A percentile compares a stretch with the other conserved stretches of the same genome.
Evolutionary conservation across 2,329 filamentous ascomycete genomes (phyloP).

Genomic region (Metarhizium album): DNA sequence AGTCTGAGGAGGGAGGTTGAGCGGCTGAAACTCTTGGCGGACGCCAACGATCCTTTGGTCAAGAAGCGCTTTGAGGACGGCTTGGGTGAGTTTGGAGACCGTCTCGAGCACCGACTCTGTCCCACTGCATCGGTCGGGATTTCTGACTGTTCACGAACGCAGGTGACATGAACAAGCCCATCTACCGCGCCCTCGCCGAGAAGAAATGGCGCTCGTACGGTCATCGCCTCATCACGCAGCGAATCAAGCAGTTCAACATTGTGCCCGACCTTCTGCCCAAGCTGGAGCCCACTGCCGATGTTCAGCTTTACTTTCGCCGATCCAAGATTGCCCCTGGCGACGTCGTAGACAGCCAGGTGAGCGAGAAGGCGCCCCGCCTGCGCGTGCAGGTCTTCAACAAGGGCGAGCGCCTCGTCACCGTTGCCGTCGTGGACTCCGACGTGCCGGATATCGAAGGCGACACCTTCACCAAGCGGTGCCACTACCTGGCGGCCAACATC

Average conservation of each 20-base stretch:
- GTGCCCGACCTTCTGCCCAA: constrained; percentile 79
- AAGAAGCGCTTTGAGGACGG: constrained; percentile 94
- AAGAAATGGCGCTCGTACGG: constrained; percentile 80
- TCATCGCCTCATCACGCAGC: constrained; percentile 68
- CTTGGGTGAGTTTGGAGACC: constrained; percentile 45
- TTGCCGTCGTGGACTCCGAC: constrained; percentile 83
- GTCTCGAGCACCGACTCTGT: too few species aligned
- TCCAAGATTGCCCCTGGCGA: constrained; percentile 64
- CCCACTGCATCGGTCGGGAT: too few species aligned
- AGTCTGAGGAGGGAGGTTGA: constrained; percentile 66
- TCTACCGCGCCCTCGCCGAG: constrained; percentile 85
- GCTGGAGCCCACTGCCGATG: constrained; percentile 67
- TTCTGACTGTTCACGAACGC: constrained; percentile 1
- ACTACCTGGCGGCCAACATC: constrained; percentile 69
- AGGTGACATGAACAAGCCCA: constrained; percentile 94
- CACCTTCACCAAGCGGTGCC: constrained; percentile 68
- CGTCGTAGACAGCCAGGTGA: constrained; percentile 63
- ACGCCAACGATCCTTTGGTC: constrained; percentile 89
- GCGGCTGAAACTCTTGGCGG: constrained; percentile 74
- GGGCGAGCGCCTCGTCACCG: constrained; percentile 70
- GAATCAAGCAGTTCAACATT: constrained; percentile 76
- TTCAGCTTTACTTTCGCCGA: constrained; percentile 69
- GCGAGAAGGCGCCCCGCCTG: constrained; percentile 63
- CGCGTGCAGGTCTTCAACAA: constrained; percentile 77
- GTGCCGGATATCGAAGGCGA: constrained; percentile 71